Evolutionary conservation across 2,329 filamentous ascomycete genomes (phyloP), one percentile per base, ranked within the genome.

Genomic region (Botryosphaeria agaves): DNA sequence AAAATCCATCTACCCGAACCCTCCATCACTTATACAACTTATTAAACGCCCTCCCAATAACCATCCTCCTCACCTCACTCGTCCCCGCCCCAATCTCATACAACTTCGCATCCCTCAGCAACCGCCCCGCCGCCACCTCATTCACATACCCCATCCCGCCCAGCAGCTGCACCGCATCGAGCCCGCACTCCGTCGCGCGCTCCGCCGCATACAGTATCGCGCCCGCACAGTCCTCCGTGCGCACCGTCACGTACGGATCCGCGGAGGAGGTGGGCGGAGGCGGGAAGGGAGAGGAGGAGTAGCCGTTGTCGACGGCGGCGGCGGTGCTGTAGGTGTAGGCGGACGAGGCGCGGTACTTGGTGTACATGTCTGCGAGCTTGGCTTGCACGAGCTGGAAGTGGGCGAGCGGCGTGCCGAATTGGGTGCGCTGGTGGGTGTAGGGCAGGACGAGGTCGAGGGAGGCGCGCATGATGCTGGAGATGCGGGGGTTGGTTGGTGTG

Each of bases 61-160:
- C 83, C 72, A 95, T 91, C 39, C 85, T 67, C 40, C 89, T 66
- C 30, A 98, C 76, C 59, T 98, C 89, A 36, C 83, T 93, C 3
- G 89, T 95, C 5, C 89, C 89, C 4, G 89, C 89, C 2, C 89
- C 89, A 49, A 98, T 95, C 58, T 95, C 89, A 52, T 98, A 98
- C 36, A 98, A 53, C 49, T 78, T 78, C 3, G 73, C 72, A 55
- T 78, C 73, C 46, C 89, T 59, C 42, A 95, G 56, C 40, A 95
- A 66, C 39, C 87, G 65, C 14, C 85, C 91, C 0, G 83, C 85
- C 0, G 83, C 76, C 59, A 95, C 83, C 57, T 98, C 89, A 53
- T 94, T 92, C 42, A 92, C 72, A 48, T 95, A 95, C 3, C 87
- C 87, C 72, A 87, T 95, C 0, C 87, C 89, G 12, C 89, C 89